Evolutionary conservation across 1,139 yeast species (phyloP).

Genomic region (Kazachstania sp.): DNA sequence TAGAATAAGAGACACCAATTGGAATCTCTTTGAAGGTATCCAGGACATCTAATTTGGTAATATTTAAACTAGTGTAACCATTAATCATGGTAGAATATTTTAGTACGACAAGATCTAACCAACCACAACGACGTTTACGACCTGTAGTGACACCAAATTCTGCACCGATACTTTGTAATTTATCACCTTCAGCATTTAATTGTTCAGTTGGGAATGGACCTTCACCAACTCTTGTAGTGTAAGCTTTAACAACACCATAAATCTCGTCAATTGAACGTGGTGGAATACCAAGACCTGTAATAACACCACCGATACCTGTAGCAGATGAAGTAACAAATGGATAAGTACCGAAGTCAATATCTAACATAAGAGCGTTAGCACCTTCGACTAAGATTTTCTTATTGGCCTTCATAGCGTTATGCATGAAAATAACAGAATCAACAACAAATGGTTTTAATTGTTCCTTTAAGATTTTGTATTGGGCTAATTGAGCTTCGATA

Average conservation of each 20-base stretch:
- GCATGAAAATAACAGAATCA: conserved; percentile 86
- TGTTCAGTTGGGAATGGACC: conserved; percentile 99
- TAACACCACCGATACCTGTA: conserved; percentile 96
- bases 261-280: conserved; percentile 72
- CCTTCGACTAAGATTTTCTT: conserved; percentile 93
- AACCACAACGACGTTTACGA: conserved; percentile 98
- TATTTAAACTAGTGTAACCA: conserved; percentile 89
- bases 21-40: conserved; percentile 82
- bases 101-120: conserved; percentile 94
- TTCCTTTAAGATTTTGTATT: conserved; percentile 68
- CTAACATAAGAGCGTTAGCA: conserved; percentile 97
- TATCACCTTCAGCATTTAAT: conserved; percentile 77
- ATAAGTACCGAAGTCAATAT: conserved; percentile 95
- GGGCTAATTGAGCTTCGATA: conserved; percentile 65
- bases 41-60: conserved; percentile 90
- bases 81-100: conserved; percentile 85
- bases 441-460: conserved; percentile 81
- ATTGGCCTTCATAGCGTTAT: conserved; percentile 64
- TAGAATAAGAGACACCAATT: conserved; percentile 74
- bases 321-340: conserved; percentile 95
- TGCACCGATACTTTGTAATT: conserved; percentile 84
- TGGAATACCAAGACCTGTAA: conserved; percentile 94
- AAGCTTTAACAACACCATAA: conserved; percentile 96
- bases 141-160: conserved; percentile 99
- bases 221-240: conserved; percentile 97